Percentiles rank a stretch among this genome's conserved stretches.
These are phyloP conservation scores for Xylaria telfairii DNA, from an alignment of 495 filamentous ascomycete species.

Conservation along the genomic window DNA sequence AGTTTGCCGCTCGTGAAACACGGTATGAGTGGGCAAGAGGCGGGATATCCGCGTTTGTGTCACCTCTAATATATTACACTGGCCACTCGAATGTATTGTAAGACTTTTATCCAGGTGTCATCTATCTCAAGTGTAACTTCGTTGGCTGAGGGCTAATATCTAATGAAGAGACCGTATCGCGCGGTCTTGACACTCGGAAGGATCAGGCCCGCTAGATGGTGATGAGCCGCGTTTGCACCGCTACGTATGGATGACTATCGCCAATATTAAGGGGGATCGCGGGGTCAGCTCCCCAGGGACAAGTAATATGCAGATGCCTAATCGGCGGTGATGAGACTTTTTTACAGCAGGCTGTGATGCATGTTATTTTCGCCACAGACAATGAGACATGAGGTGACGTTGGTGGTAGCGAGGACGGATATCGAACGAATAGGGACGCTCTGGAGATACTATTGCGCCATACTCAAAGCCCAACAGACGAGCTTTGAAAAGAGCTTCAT, in stretches of 20 bases:
- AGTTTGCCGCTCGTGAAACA: background rate
- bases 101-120: background rate
- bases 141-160: background rate
- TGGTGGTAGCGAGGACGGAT: background rate
- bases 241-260: background rate
- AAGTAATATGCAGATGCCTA: background rate
- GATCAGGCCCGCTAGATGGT: background rate
- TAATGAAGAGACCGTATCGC: background rate
- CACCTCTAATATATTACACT: background rate
- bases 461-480: background rate
- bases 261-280: background rate
- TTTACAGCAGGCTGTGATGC: background rate
- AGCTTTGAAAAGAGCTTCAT: background rate
- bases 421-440: background rate
- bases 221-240: background rate
- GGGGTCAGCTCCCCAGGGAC: background rate
- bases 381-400: background rate
- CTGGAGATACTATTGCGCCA: background rate
- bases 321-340: background rate
- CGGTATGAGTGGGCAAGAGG: background rate
- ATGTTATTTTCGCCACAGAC: background rate
- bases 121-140: background rate
- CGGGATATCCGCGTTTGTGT: background rate
- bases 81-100: background rate
- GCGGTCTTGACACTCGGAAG: background rate